Base-by-base conservation (phyloP, 2,329 filamentous ascomycete species). In the Fusarium penzigii region DNA sequence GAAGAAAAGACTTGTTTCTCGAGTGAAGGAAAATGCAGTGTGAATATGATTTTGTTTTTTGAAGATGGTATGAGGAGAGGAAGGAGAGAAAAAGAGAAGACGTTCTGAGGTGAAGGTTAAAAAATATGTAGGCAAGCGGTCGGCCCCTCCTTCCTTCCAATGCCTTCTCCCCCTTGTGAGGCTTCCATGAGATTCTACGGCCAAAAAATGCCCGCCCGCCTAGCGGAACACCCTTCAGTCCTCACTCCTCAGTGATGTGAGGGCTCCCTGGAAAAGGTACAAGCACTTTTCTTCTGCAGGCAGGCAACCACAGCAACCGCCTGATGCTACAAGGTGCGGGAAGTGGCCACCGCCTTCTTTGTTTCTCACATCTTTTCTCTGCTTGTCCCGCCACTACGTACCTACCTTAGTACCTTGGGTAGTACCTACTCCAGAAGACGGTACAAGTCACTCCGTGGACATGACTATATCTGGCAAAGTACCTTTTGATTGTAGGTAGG, bases 101-200 rank as follows among this genome's bases (percentile, higher is more conserved):
- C 61, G 48, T 62, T 34, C 47, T 48, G 52, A 55, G 55, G 36
- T 52, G 59, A 49, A 59, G 64, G 61, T 67, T 45, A 72, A 74
- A 71, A 70, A 70, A 70, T 60, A 60, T 60, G 58, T 60, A 67
- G 57, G 61, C 61, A 53, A 58, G 58, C 59, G 51, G 48, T 36
- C 44, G 57, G 63, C 63, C 63, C 63, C 63, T 65, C 63, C 63
- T 62, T 54, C 57, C 57, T 57, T 58, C 60, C 52, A 60, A 61
- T 39, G 60, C 53, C 16, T 64, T 64, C 63, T 65, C 64, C 62
- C 57, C 56, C 55, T 62, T 59, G 60, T 65, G 66, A 70, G 69
- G 72, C 70, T 76, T 76, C 73, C 73, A 76, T 76, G 69, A 63
- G 73, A 75, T 76, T 76, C 73, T 68, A 76, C 69, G 72, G 67